Evolutionary conservation across 1,139 yeast genomes (phyloP).

Genomic region (Arxiozyma bovina): DNA sequence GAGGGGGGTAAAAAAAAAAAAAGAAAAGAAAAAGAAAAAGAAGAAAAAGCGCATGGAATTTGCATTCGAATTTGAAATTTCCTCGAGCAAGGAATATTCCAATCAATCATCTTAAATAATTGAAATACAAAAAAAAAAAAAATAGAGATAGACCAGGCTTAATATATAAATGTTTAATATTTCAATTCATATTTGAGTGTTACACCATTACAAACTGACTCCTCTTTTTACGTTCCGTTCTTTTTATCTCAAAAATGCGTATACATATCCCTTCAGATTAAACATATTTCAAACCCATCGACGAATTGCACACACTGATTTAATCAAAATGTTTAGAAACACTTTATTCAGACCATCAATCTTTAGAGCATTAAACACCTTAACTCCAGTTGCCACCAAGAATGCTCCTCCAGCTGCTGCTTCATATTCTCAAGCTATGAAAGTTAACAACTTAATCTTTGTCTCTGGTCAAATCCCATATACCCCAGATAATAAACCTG

Average conservation of each 20-base stretch:
- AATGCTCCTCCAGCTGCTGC: conserved; percentile 95
- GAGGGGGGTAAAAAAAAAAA: too few relatives aligned
- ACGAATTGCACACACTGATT: background rate
- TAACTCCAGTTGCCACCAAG: conserved; percentile 42
- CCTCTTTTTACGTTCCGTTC: background rate
- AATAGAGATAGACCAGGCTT: too few relatives aligned
- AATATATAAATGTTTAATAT: too few relatives aligned
- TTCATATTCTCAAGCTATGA: conserved; percentile 87
- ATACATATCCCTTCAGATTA: too few relatives aligned
- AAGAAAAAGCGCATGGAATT: background rate
- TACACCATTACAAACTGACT: background rate
- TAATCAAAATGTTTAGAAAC: conserved; percentile 14
- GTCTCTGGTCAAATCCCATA: conserved; percentile 94
- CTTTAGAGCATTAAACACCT: conserved; percentile 25
- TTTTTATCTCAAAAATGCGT: too few relatives aligned
- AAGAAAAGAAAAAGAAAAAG: too few relatives aligned
- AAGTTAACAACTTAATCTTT: conserved; percentile 76
- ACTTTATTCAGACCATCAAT: conserved; percentile 15
- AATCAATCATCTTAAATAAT: background rate
- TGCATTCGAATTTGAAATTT: too few relatives aligned
- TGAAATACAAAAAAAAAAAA: background rate
- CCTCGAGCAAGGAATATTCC: background rate
- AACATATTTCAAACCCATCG: conserved; percentile 35
- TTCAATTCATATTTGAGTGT: too few relatives aligned
- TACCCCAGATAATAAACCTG: conserved; percentile 73